A percentile compares a stretch with the other conserved stretches of the same genome.
Conservation (phyloP, 805 yeast genomes). For the Nakazawaea anatomiae region DNA sequence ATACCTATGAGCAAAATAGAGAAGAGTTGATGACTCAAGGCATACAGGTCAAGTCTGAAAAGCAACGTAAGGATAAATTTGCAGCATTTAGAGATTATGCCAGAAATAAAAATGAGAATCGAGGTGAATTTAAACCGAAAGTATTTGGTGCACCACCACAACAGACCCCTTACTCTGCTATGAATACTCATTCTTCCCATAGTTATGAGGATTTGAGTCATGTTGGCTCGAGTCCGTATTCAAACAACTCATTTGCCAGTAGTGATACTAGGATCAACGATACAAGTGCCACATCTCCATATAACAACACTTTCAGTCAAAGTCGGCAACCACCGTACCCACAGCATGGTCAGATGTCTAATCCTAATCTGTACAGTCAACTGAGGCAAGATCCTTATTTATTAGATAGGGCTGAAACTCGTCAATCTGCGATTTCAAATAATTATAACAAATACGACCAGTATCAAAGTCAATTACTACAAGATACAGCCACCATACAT, state of each 20-base stretch:
- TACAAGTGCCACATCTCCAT: neutral
- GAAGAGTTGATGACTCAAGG: slow-evolving; percentile 38
- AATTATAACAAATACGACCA: neutral
- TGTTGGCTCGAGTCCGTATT: neutral
- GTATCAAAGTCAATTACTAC: slow-evolving; percentile 5
- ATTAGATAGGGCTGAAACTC: neutral
- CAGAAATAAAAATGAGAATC: slow-evolving; percentile 29
- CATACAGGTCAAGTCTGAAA: slow-evolving; percentile 30
- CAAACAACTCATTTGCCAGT: neutral
- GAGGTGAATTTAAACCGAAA: slow-evolving; percentile 9
- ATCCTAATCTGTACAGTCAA: neutral
- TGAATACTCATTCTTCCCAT: neutral
- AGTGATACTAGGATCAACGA: neutral
- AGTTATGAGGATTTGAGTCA: neutral
- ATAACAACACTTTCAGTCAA: neutral
- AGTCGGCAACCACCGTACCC: neutral
- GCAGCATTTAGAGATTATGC: slow-evolving; percentile 44
- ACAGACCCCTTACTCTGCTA: slow-evolving; percentile 4
- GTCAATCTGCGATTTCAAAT: neutral
- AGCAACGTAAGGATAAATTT: slow-evolving; percentile 34
- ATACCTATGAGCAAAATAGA: slow-evolving; percentile 32
- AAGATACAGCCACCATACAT: slow-evolving; percentile 1
- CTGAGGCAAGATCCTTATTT: neutral
- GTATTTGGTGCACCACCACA: neutral
- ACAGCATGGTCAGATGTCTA: neutral